Evolutionary conservation across 352 stramenopile genomes (phyloP).

Genomic region (Peronospora tabacina): DNA sequence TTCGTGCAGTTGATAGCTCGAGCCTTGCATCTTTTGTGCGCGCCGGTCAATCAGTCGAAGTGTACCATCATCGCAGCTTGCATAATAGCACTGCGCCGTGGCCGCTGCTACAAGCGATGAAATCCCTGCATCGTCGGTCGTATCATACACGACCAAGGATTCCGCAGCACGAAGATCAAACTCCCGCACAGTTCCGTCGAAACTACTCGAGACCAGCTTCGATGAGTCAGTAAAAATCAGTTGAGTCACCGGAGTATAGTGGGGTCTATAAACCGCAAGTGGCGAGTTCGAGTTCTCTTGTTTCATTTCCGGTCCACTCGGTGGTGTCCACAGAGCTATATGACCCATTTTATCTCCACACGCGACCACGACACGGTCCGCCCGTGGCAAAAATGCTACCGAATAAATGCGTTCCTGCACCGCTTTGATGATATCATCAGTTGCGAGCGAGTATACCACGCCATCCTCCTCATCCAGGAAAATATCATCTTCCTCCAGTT

Average conservation of each 20-base stretch:
- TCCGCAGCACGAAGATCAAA: slow-evolving; percentile 55
- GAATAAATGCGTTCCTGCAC: slow-evolving; percentile 68
- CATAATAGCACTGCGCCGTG: slow-evolving; percentile 32
- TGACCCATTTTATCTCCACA: slow-evolving; percentile 72
- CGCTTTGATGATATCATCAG: slow-evolving; percentile 64
- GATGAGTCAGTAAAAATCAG: slow-evolving; percentile 52
- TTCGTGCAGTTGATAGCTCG: slow-evolving; percentile 53
- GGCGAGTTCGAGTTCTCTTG: slow-evolving; percentile 10
- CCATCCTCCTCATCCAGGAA: slow-evolving; percentile 25
- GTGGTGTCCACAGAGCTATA: slow-evolving; percentile 55
- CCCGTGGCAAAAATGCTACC: slow-evolving; percentile 63
- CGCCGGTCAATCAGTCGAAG: slow-evolving; percentile 53
- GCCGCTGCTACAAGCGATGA: slow-evolving; percentile 42
- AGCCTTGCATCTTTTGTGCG: slow-evolving; percentile 18
- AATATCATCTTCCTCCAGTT: slow-evolving; percentile 36
- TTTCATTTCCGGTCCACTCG: slow-evolving; percentile 8
- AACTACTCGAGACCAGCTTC: slow-evolving; percentile 63
- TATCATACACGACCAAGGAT: slow-evolving; percentile 52
- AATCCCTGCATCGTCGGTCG: slow-evolving; percentile 37
- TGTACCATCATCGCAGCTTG: slow-evolving; percentile 56
- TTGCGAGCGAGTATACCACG: slow-evolving; percentile 44
- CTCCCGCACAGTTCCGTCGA: slow-evolving; percentile 56
- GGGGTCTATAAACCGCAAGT: slow-evolving; percentile 58
- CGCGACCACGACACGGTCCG: slow-evolving; percentile 51
- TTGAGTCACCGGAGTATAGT: slow-evolving; percentile 55